phyloP scores from a whole-genome alignment of 2,329 filamentous ascomycete genomes.

The Trichoderma lentiforme region DNA sequence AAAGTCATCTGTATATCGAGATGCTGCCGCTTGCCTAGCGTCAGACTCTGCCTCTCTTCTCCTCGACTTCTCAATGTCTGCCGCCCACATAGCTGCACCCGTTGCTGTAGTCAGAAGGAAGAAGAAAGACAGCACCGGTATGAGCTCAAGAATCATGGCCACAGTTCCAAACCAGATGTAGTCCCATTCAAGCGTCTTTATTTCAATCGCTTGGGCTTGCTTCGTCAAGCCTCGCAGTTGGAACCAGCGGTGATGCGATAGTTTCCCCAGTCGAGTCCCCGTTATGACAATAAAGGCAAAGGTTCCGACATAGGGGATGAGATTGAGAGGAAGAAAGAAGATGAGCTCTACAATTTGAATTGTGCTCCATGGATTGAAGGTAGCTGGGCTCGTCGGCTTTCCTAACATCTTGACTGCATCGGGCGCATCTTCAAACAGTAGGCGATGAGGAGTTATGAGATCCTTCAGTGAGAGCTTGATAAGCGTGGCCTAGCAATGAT shows the following conservation, averaged over 20 bases:
- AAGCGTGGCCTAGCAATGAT: constrained; percentile 55
- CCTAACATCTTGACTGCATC: constrained; percentile 77
- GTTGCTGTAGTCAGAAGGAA: constrained; percentile 85
- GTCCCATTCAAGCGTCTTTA: constrained; percentile 67
- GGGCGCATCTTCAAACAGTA: constrained; percentile 64
- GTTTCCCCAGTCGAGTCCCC: constrained; percentile 79
- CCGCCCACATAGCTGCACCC: constrained; percentile 83
- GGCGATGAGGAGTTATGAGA: constrained; percentile 63
- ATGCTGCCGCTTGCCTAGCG: background rate
- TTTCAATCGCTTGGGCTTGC: constrained; percentile 68
- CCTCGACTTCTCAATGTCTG: constrained; percentile 62
- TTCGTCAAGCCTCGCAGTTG: constrained; percentile 71
- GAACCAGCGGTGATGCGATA: constrained; percentile 90
- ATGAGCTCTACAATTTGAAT: constrained; percentile 88
- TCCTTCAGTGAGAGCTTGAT: constrained; percentile 69
- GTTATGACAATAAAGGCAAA: constrained; percentile 86
- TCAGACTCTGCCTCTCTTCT: constrained; percentile 7
- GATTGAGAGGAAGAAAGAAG: constrained; percentile 75
- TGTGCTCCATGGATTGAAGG: constrained; percentile 85
- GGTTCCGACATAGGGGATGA: constrained; percentile 79
- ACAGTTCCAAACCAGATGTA: constrained; percentile 93
- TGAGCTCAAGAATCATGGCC: constrained; percentile 78
- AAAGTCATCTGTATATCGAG: constrained; percentile 13
- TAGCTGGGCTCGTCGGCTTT: constrained; percentile 70
- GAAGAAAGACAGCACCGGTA: constrained; percentile 88